Conservation (phyloP, 768 basidiomycete genomes). For the Leccinum incarnatum region DNA sequence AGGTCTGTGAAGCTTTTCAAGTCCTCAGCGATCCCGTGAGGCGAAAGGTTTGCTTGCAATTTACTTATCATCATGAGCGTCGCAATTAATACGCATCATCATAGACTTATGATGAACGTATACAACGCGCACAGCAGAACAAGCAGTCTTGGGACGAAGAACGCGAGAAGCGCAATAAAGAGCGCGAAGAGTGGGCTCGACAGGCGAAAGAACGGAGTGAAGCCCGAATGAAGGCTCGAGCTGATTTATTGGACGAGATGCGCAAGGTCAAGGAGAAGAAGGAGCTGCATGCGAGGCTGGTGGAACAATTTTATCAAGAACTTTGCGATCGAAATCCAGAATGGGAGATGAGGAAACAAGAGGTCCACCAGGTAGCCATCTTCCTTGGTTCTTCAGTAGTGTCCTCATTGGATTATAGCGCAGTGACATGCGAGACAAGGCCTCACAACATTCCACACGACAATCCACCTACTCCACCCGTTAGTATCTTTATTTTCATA, state of each 20-base stretch:
- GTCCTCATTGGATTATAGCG: constrained; percentile 24
- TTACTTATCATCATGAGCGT: neutral
- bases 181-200: constrained; percentile 54
- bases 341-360: constrained; percentile 55
- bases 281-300: constrained; percentile 40
- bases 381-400: neutral
- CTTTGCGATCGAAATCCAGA: constrained; percentile 58
- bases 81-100: neutral
- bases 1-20: constrained; percentile 66
- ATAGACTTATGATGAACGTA: constrained; percentile 49
- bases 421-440: constrained; percentile 28
- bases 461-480: constrained; percentile 6
- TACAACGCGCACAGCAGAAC: constrained; percentile 29
- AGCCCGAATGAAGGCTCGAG: constrained; percentile 46
- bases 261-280: constrained; percentile 42
- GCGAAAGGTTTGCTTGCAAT: constrained; percentile 45
- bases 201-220: constrained; percentile 48
- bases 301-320: constrained; percentile 53
- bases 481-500: constrained; percentile 27
- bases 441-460: constrained; percentile 20
- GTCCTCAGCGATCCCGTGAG: constrained; percentile 52
- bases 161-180: constrained; percentile 42
- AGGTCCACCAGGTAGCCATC: constrained; percentile 46
- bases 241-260: constrained; percentile 36
- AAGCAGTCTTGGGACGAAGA: constrained; percentile 35